Evolutionary conservation across 140 eudicot species (phyloP).

Genomic region (Flaveria floridana): DNA sequence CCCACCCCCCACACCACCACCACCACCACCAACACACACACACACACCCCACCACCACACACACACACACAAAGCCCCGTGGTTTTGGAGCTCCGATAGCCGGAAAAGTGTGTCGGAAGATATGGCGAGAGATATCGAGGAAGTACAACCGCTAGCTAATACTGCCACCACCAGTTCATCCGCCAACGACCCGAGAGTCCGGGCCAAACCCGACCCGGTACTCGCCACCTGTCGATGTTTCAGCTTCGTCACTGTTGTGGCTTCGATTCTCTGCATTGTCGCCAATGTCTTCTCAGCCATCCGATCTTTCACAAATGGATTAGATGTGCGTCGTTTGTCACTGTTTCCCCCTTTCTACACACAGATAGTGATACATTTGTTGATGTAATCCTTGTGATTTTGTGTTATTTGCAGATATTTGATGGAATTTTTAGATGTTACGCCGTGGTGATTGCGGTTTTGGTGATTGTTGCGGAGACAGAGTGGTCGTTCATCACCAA

Average conservation of each 20-base stretch:
- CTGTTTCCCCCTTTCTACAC: background rate
- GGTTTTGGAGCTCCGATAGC: slow-evolving; percentile 19
- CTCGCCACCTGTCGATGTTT: slow-evolving; percentile 68
- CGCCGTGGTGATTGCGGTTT: slow-evolving; percentile 64
- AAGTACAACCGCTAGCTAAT: slow-evolving; percentile 25
- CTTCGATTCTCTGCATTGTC: slow-evolving; percentile 75
- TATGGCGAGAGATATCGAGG: slow-evolving; percentile 36
- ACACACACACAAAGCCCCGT: background rate
- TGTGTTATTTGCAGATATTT: slow-evolving; percentile 49
- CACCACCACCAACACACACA: background rate
- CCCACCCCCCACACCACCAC: background rate
- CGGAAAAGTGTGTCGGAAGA: slow-evolving; percentile 27
- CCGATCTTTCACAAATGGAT: slow-evolving; percentile 62
- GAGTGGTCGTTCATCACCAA: slow-evolving; percentile 76
- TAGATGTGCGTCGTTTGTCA: slow-evolving; percentile 48
- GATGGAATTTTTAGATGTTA: slow-evolving; percentile 94
- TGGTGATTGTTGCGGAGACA: slow-evolving; percentile 82
- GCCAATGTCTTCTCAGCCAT: slow-evolving; percentile 83
- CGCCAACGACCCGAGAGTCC: slow-evolving; percentile 27
- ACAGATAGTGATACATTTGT: background rate
- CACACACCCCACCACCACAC: background rate
- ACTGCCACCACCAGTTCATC: slow-evolving; percentile 33
- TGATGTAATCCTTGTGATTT: background rate
- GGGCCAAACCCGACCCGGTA: slow-evolving; percentile 58
- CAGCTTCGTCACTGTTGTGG: slow-evolving; percentile 66